Percentiles rank a stretch among this genome's conserved stretches.
Evolutionary conservation across 495 filamentous ascomycete genomes (phyloP).

Genomic region (Podospora bellae-mahoneyi): DNA sequence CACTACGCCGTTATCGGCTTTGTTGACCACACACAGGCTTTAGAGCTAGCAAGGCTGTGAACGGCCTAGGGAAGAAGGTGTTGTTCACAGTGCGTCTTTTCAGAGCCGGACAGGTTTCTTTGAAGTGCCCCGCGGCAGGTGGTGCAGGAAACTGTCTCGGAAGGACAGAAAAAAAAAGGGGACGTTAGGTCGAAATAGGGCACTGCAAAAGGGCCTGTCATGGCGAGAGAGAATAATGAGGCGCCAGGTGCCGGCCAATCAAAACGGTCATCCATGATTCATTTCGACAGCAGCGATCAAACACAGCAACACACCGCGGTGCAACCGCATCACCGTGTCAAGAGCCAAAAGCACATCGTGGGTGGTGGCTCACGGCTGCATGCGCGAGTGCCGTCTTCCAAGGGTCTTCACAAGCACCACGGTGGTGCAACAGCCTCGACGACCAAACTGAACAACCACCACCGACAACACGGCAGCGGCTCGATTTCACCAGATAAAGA

Average conservation of each 20-base stretch:
- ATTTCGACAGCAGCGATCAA: slow-evolving; percentile 39
- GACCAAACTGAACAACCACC: slow-evolving; percentile 37
- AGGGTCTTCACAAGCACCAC: slow-evolving; percentile 47
- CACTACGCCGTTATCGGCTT: background rate
- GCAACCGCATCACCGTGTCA: slow-evolving; percentile 34
- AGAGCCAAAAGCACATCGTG: slow-evolving; percentile 46
- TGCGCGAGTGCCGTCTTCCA: slow-evolving; percentile 43
- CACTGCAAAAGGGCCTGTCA: slow-evolving; percentile 12
- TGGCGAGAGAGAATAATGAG: slow-evolving; percentile 35
- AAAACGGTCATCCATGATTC: slow-evolving; percentile 41
- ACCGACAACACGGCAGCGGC: slow-evolving; percentile 27
- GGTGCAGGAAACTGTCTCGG: background rate
- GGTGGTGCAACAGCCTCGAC: slow-evolving; percentile 34
- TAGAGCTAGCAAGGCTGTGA: background rate
- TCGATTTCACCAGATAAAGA: slow-evolving; percentile 36
- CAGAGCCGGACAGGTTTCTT: background rate
- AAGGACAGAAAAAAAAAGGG: background rate
- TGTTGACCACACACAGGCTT: too few relatives aligned
- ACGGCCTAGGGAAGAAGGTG: background rate
- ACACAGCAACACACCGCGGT: slow-evolving; percentile 16
- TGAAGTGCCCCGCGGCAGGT: background rate
- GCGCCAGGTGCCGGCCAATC: slow-evolving; percentile 44
- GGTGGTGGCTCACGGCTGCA: slow-evolving; percentile 43
- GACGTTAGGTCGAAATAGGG: slow-evolving; percentile 3
- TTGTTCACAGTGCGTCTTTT: background rate